Evolutionary conservation across 1,284 basidiomycete species (phyloP), one percentile per base, ranked within the genome.

Genomic region (Ceratorhiza oryzae-sativae): DNA sequence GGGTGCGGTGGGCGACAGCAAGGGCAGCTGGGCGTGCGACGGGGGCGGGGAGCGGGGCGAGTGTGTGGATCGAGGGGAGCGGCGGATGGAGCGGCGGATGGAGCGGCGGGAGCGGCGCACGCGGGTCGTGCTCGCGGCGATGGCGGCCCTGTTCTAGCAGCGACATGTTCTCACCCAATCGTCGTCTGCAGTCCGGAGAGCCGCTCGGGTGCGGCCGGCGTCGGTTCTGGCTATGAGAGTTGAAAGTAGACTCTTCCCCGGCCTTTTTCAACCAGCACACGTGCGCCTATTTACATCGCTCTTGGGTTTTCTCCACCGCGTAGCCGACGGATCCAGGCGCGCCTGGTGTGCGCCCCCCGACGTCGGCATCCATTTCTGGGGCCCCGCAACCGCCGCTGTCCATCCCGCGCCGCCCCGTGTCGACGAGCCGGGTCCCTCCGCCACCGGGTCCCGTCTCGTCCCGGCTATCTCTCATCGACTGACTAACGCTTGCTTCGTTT

Each of bases 1-100:
- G 62, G 23, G 62, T 67, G 48, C 62, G 62, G 49, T 67, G 62
- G 20, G 62, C 46, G 39, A 67, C 49, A 13, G 62, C 62, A 55
- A 67, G 55, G 8, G 61, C 61, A 10, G 62, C 62, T 2, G 62
- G 62, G 2, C 62, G 62, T n/a, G 62, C 48, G 48, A 67, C 34
- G 20, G 62, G 62, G 39, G 62, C 62, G 12, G 62, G 62, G n/a
- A 67, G 49, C 4, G 62, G 62, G 1, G 62, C 62, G 15, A 67
- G 20, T 0, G 49, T 51, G 62, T 67, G 62, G 46, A 67, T 67
- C 5, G 62, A 48, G 1, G 62, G 62, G 27, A 67, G 62, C 48
- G 23, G 62, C 6, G 36, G 25, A 34, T 55, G 48, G 12, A 27
- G 30, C 10, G 30, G 55, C 32, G 55, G 36, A 13, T 55, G 48